A percentile compares a stretch with the other conserved stretches of the same genome.
These are phyloP conservation scores for Globomyces pollinis-pini DNA, from an alignment of 192 early-diverging fungal species.

Conservation along the genomic window DNA sequence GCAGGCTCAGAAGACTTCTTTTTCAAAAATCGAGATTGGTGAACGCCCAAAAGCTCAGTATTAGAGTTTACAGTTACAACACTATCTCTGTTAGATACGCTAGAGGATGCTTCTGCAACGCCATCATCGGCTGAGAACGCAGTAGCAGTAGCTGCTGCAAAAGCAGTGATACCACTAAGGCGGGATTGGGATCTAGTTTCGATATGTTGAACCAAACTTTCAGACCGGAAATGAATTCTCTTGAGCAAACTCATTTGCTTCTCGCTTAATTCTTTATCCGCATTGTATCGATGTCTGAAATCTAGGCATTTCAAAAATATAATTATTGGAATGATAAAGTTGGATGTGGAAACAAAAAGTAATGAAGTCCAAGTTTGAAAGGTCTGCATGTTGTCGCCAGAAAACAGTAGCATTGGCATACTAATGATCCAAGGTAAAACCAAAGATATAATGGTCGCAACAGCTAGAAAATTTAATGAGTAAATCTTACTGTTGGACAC, in stretches of 20 bases:
- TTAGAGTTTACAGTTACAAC: too few species aligned
- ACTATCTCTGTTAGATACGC: too few species aligned
- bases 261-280: constrained; percentile 6
- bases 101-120: too few species aligned
- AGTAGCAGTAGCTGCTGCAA: too few species aligned
- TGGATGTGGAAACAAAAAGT: constrained; percentile 44
- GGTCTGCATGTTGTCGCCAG: constrained; percentile 22
- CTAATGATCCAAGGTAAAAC: constrained; percentile 42
- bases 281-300: constrained; percentile 40
- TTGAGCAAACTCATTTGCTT: neutral
- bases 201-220: too few species aligned
- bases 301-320: constrained; percentile 45
- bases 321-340: constrained; percentile 48
- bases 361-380: constrained; percentile 46
- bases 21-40: too few species aligned
- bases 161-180: too few species aligned
- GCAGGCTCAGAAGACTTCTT: too few species aligned
- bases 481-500: constrained; percentile 9
- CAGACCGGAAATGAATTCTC: constrained; percentile 3
- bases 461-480: neutral
- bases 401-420: constrained; percentile 26
- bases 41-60: too few species aligned
- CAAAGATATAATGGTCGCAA: constrained; percentile 24
- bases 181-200: too few species aligned
- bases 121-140: too few species aligned